Evolutionary conservation across 192 early-diverging fungal species (phyloP), one percentile per base, ranked within the genome.

Genomic region (Linnemannia elongata): DNA sequence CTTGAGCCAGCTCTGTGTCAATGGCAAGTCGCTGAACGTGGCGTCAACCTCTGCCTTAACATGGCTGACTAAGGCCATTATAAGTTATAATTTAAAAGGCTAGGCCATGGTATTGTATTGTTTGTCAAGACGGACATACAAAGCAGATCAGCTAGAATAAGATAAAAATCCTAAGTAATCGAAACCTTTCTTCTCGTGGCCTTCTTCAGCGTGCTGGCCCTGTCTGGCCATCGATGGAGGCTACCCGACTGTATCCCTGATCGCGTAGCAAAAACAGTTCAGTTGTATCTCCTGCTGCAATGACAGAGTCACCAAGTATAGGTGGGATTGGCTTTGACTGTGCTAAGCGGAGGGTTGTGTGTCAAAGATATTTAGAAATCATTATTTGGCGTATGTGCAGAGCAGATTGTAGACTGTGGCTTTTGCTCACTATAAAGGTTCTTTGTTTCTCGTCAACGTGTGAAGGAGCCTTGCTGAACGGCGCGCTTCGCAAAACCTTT

Each of bases 111-210:
- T 79, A 77, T 84, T 42, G 82, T 77, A 18, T 84, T 77, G 44
- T 84, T 77, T 84, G 3, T 38, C 35, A 69, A 69, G 38, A 38
- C n/a, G 54, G 54, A 74, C n/a, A n/a, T n/a, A n/a, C n/a, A n/a
- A n/a, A n/a, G n/a, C n/a, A n/a, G n/a, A n/a, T n/a, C n/a, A n/a
- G n/a, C n/a, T 6, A 39, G 70, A 76, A 75, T 6, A 30, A 39
- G 78, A 24, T 42, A 54, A 74, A 74, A 5, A 68, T 49, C 1
- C 47, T 2, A 69, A 38, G n/a, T n/a, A n/a, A n/a, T n/a, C 88
- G 82, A 90, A 86, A 38, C 84, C 75, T 63, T 86, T 86, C 79
- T 86, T 86, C 79, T 86, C 81, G 41, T 86, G 84, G 71, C 78
- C 77, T 36, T 71, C 84, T 27, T 86, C 84, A 22, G 45, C 70